Conservation (phyloP, 345 rosid genomes). For the Ceriops decandra region DNA sequence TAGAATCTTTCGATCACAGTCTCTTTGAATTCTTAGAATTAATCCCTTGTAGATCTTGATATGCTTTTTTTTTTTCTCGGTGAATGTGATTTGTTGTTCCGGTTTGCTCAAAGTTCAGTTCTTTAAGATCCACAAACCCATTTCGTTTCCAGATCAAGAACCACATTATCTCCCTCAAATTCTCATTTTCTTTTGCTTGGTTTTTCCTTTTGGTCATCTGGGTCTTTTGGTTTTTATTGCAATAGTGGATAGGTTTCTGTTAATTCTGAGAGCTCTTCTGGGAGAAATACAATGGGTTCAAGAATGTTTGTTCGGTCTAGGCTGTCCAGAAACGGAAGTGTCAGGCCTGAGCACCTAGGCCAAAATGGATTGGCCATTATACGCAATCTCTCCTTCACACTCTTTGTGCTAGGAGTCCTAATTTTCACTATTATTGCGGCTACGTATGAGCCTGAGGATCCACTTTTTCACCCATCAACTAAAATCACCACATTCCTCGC, state of each 20-base stretch:
- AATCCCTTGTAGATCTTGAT: too few relatives aligned
- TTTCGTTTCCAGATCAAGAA: constrained; percentile 25
- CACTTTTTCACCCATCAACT: constrained; percentile 76
- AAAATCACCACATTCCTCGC: constrained; percentile 75
- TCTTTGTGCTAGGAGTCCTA: constrained; percentile 74
- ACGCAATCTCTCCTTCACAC: constrained; percentile 75
- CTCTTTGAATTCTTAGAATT: too few relatives aligned
- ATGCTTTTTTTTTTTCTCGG: not conserved
- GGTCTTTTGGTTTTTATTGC: constrained; percentile 9
- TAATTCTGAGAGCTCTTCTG: constrained; percentile 3
- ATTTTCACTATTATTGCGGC: constrained; percentile 92
- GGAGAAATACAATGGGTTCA: not conserved
- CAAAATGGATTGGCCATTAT: constrained; percentile 78
- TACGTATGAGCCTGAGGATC: constrained; percentile 85
- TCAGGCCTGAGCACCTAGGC: constrained; percentile 72
- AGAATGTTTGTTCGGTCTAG: constrained; percentile 58
- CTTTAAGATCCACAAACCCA: constrained; percentile 24
- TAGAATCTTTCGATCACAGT: too few relatives aligned
- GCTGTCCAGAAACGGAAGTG: constrained; percentile 47
- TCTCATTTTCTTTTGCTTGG: not conserved
- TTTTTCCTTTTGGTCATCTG: constrained; percentile 19
- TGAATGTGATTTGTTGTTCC: not conserved
- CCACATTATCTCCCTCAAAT: not conserved
- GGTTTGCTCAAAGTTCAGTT: not conserved
- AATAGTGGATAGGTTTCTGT: constrained; percentile 12